Evolutionary conservation across 1,284 basidiomycete species (phyloP), one percentile per base, ranked within the genome.

Genomic region (Moniliella sp.): DNA sequence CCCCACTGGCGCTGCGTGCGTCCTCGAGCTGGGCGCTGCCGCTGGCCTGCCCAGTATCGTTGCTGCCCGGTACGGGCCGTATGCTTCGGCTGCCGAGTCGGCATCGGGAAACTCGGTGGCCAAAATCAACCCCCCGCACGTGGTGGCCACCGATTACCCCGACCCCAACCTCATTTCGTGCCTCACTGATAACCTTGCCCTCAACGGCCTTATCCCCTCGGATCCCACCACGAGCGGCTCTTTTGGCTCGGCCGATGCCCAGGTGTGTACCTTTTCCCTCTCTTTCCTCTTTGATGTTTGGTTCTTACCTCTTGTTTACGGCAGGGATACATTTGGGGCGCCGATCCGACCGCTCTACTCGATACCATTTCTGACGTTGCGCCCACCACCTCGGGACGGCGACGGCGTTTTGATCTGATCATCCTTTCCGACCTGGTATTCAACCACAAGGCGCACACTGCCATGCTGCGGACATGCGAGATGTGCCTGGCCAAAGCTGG

Each of bases 1-100:
- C 21, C 21, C 62, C n/a, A n/a, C n/a, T n/a, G n/a, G n/a, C n/a
- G n/a, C 51, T 10, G 64, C 63, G 34, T 63, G 58, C 16, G 73
- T 93, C 0, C 65, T 94, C 2, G 88, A 97, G 59, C 71, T 94
- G 0, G 88, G 88, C 1, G 88, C 88, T 0, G 88, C 83, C 0
- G 83, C 81, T 1, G 86, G 75, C 0, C 64, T 94, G 11, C 88
- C 88, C 0, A 74, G 77, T 2, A 66, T 93, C 9, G 70, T 82
- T 1, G 65, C 73, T 0, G 71, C 68, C 0, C 13, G 16, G 21
- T 23, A 23, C 21, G 21, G 21, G 8, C 7, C 21, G 21, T n/a
- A n/a, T n/a, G 8, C 8, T 23, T 7, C 21, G 21, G 21, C 7
- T 7, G n/a, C 8, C 21, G 21, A 23, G 21, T n/a, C 8, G 8